phyloP scores from a whole-genome alignment of 805 yeast genomes.

The Kuraishia piskuri region DNA sequence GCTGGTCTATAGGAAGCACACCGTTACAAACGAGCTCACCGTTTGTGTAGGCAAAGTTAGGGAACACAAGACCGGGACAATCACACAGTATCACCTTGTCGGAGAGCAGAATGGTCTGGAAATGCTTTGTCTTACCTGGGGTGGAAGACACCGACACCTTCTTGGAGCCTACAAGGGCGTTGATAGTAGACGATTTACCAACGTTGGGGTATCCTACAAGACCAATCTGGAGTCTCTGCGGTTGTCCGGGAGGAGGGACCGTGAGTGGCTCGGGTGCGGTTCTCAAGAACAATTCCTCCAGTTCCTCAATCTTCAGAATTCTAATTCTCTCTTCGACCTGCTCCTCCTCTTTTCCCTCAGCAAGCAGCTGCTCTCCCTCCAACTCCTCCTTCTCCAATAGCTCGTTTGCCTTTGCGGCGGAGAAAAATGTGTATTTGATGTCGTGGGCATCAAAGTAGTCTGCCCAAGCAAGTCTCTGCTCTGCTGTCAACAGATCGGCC shows the following conservation, averaged over 20 bases:
- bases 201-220: constrained; percentile 94
- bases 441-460: constrained; percentile 57
- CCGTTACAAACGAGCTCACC: constrained; percentile 97
- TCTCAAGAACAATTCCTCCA: constrained; percentile 68
- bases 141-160: constrained; percentile 98
- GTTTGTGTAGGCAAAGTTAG: constrained; percentile 92
- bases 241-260: constrained; percentile 45
- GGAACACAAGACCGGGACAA: constrained; percentile 98
- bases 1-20: constrained; percentile 96
- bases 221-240: constrained; percentile 76
- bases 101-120: constrained; percentile 87
- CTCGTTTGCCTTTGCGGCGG: constrained; percentile 81
- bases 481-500: constrained; percentile 75
- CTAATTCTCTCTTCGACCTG: constrained; percentile 43
- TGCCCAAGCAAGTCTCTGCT: constrained; percentile 85
- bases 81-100: constrained; percentile 85
- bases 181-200: constrained; percentile 96
- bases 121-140: constrained; percentile 98
- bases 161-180: constrained; percentile 92
- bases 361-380: constrained; percentile 16
- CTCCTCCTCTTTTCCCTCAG: constrained; percentile 16
- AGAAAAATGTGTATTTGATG: constrained; percentile 86
- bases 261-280: constrained; percentile 68
- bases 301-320: constrained; percentile 74
- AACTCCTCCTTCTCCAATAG: constrained; percentile 29